phyloP scores from a whole-genome alignment of 192 early-diverging fungal genomes.

The Coemansia sp. region DNA sequence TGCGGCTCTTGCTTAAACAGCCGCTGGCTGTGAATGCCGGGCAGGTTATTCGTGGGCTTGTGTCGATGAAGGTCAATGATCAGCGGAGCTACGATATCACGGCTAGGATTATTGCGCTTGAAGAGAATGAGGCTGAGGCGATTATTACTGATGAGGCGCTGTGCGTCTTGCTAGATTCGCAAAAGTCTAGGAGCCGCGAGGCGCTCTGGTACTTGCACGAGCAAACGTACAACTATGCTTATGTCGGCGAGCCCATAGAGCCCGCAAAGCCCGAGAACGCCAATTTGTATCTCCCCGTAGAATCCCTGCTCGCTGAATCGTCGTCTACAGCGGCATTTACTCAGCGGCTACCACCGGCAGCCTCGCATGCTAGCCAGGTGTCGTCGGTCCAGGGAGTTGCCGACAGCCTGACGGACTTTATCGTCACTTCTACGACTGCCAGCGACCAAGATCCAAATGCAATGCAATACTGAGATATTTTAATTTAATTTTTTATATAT shows the following conservation, averaged over 20 bases:
- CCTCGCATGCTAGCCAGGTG: slow-evolving; percentile 2
- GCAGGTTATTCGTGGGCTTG: slow-evolving; percentile 81
- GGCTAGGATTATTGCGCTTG: slow-evolving; percentile 62
- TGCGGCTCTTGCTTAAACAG: slow-evolving; percentile 90
- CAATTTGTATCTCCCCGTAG: slow-evolving; percentile 47
- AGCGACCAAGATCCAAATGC: neutral
- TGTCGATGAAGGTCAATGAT: slow-evolving; percentile 86
- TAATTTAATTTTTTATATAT: slow-evolving; percentile 9
- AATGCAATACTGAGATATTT: slow-evolving; percentile 10
- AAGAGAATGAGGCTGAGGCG: slow-evolving; percentile 44
- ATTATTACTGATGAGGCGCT: slow-evolving; percentile 31
- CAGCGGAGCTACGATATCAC: slow-evolving; percentile 90
- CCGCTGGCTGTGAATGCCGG: slow-evolving; percentile 95
- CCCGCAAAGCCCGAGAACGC: slow-evolving; percentile 35
- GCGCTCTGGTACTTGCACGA: slow-evolving; percentile 92
- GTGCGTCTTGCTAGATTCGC: slow-evolving; percentile 1
- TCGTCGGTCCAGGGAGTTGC: slow-evolving; percentile 17
- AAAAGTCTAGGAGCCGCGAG: slow-evolving; percentile 55
- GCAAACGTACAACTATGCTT: slow-evolving; percentile 84
- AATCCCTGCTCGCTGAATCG: slow-evolving; percentile 38
- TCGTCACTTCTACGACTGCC: slow-evolving; percentile 15
- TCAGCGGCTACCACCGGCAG: neutral
- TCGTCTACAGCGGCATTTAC: slow-evolving; percentile 2
- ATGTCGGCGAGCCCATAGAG: slow-evolving; percentile 46
- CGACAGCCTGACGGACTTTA: slow-evolving; percentile 31